Evolutionary conservation across 495 filamentous ascomycete species (phyloP), one percentile per base, ranked within the genome.

Genomic region (Talaromyces trachyspermus): DNA sequence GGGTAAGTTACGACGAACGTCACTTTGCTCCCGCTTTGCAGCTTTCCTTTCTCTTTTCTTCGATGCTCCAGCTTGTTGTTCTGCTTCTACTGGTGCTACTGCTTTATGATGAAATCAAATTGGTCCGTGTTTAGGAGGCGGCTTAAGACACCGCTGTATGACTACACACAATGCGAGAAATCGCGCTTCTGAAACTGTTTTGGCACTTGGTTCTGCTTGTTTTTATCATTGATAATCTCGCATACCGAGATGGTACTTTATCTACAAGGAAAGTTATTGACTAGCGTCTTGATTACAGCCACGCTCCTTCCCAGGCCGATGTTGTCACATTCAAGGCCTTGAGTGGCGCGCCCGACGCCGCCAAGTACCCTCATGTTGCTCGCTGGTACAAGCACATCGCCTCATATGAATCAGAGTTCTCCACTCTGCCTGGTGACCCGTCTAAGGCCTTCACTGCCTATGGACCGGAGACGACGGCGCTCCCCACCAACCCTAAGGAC

Each of bases 81-180:
- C 36, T 30, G 43, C 26, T 43, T 22, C 24, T 35, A 26, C 48
- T 22, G 17, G 26, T 35, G 27, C 20, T 48, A 48, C 68, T 65
- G n/a, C n/a, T 65, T 60, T 51, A 79, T 92, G 88, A 95, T 94
- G 88, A 92, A 76, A 80, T 79, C 58, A 79, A 63, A 83, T 88
- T 94, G 88, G 90, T 95, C 90, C 89, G 89, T 95, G 89, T 95
- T 95, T 78, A 89, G 82, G 86, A 95, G 85, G 84, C 84, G 89
- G 83, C 77, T 88, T 89, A 95, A 95, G 89, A 94, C 85, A 84
- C 83, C 86, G 85, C 79, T 74, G 76, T 63, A 80, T 82, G 90
- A 91, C 77, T 89, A 90, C 76, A 80, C 72, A 78, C 76, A 80
- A 76, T 74, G 86, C 75, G 74, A 84, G 73, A 66, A 68, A 74